These are phyloP conservation scores for Yamadazyma dushanensis DNA, from an alignment of 1,139 yeast species.

Conservation along the genomic window DNA sequence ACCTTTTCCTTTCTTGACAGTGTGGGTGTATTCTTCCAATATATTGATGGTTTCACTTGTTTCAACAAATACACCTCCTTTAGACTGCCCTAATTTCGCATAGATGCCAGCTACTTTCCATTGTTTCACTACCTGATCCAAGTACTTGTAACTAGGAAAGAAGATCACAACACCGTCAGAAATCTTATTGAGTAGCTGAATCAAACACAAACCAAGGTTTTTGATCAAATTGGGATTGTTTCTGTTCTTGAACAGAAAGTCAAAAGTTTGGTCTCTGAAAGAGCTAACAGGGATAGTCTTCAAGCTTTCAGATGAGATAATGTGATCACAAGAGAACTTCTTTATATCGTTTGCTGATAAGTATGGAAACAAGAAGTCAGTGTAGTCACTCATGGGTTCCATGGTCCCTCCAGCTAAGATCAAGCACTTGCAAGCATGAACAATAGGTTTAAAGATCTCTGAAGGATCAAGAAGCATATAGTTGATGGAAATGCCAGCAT, in stretches of 20 bases:
- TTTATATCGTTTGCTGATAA: conserved; percentile 39
- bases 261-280: conserved; percentile 34
- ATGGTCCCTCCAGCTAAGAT: conserved; percentile 94
- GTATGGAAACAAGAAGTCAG: conserved; percentile 65
- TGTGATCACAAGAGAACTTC: conserved; percentile 77
- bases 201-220: conserved; percentile 53
- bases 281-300: conserved; percentile 54
- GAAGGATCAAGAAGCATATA: conserved; percentile 85
- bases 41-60: conserved; percentile 43
- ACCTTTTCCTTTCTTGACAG: conserved; percentile 36
- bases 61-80: conserved; percentile 55
- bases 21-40: conserved; percentile 50
- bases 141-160: conserved; percentile 81
- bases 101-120: conserved; percentile 52
- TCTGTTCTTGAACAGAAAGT: conserved; percentile 71
- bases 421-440: conserved; percentile 68
- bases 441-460: conserved; percentile 62
- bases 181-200: conserved; percentile 42
- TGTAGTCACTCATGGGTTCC: conserved; percentile 83
- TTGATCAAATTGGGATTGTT: conserved; percentile 44
- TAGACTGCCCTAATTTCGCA: conserved; percentile 31
- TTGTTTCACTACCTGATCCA: conserved; percentile 44
- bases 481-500: conserved; percentile 39
- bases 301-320: conserved; percentile 71
- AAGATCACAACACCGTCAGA: conserved; percentile 82